Evolutionary conservation across 768 basidiomycete species (phyloP).

Genomic region (Termitomyces sp.): DNA sequence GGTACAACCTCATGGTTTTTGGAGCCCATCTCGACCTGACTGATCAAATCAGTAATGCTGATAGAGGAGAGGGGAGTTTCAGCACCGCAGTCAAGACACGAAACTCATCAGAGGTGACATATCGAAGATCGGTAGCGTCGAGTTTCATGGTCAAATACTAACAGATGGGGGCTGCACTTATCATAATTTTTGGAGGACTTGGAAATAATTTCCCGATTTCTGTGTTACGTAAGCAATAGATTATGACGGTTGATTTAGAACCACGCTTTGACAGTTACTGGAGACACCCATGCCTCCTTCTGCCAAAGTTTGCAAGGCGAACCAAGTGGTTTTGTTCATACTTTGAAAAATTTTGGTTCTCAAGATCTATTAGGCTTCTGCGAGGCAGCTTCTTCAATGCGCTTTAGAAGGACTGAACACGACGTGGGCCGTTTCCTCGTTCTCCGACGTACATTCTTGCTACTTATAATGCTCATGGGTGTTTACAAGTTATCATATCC

Average conservation of each 20-base stretch:
- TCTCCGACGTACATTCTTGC: not conserved
- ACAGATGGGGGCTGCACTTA: not conserved
- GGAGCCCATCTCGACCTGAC: slow-evolving; percentile 93
- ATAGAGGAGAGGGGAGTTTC: not conserved
- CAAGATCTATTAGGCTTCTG: slow-evolving; percentile 10
- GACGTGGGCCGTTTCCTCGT: slow-evolving; percentile 2
- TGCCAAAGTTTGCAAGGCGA: slow-evolving; percentile 13
- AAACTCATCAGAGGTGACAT: slow-evolving; percentile 90
- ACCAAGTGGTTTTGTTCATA: slow-evolving; percentile 5
- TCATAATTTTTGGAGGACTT: not conserved
- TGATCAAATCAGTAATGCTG: slow-evolving; percentile 1
- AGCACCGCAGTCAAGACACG: slow-evolving; percentile 90
- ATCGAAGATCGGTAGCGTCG: slow-evolving; percentile 92
- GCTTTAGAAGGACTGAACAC: slow-evolving; percentile 1
- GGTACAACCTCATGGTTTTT: slow-evolving; percentile 99
- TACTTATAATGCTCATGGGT: not conserved
- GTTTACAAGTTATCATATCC: slow-evolving; percentile 12
- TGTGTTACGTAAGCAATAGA: slow-evolving; percentile 6
- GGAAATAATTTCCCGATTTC: slow-evolving; percentile 1
- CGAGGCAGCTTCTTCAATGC: slow-evolving; percentile 8
- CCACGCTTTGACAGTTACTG: not conserved
- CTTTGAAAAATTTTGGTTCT: not conserved
- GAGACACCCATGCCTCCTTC: slow-evolving; percentile 1
- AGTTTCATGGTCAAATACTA: slow-evolving; percentile 70
- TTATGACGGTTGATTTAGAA: not conserved